Evolutionary conservation across 1,284 basidiomycete genomes (phyloP), one percentile per base, ranked within the genome.

Genomic region (Neonothopanus nambi): DNA sequence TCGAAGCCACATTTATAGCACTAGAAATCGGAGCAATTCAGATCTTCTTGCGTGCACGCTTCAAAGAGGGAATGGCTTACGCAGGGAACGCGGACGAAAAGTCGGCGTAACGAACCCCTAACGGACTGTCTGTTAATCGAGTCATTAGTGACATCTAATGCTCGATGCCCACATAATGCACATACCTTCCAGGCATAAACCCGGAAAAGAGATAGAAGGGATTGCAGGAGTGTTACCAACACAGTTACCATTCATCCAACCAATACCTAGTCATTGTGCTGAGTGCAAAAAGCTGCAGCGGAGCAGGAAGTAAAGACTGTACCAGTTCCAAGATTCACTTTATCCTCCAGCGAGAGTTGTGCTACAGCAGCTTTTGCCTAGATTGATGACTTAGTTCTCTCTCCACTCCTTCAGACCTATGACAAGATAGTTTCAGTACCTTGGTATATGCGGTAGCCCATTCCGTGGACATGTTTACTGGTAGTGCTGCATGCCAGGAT

Each of bases 1-100:
- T 89, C 12, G 87, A 75, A 5, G 85, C 89, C 8, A 77, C 79
- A 63, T 89, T 91, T 69, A 91, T 84, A 15, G 77, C 88, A 17
- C 81, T 81, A 54, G 6, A 21, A 13, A 21, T 13, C 35, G 12
- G 35, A 23, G 35, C 3, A n/a, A 1, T 15, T 13, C 21, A 7
- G n/a, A 26, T 13, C 9, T 37, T 26, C 17, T 28, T 5, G 21
- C n/a, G 13, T 9, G n/a, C 15, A 11, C n/a, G 18, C 28, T 5
- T 28, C 7, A 35, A n/a, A 18, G 13, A 36, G 12, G n/a, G 15
- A 21, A 18, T 24, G 23, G 62, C 76, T 62, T 61, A 83, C 80
- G 87, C 79, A 6, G 89, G 87, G 69, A 91, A 91, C 3, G 78
- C 84, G 20, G 84, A 84, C 6, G 81, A 78, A 17, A 71, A 65